Conservation (phyloP, 176 grass and related monocot species). For the Cymbopogon citratus region DNA sequence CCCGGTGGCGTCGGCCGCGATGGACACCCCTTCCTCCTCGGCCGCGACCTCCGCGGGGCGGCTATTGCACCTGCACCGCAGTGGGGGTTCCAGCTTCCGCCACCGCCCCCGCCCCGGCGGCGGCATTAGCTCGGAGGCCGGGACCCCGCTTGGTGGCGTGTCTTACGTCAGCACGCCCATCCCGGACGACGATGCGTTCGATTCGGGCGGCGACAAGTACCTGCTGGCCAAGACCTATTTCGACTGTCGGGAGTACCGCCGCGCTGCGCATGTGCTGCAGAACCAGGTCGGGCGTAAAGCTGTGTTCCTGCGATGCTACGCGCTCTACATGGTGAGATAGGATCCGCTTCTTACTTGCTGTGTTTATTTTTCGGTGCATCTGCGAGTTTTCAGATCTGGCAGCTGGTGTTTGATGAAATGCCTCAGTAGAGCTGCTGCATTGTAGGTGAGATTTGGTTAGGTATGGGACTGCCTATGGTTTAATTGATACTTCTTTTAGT, state of each 20-base stretch:
- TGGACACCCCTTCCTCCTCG: slow-evolving; percentile 52
- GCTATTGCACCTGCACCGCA: slow-evolving; percentile 55
- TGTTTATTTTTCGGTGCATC: not conserved
- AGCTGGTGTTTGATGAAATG: slow-evolving; percentile 52
- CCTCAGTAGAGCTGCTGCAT: not conserved
- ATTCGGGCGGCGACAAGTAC: slow-evolving; percentile 67
- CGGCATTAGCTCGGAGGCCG: slow-evolving; percentile 20
- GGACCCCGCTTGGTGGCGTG: slow-evolving; percentile 69
- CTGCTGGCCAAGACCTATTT: slow-evolving; percentile 96
- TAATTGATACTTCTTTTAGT: not conserved
- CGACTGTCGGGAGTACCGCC: slow-evolving; percentile 92
- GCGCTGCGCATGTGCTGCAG: slow-evolving; percentile 64
- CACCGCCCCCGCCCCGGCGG: slow-evolving; percentile 51
- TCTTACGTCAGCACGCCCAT: slow-evolving; percentile 93
- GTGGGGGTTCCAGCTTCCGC: slow-evolving; percentile 64
- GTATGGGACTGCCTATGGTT: not conserved
- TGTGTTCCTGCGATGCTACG: slow-evolving; percentile 93
- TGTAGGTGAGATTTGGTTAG: not conserved
- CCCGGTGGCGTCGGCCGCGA: not conserved
- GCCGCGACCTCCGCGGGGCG: slow-evolving; percentile 34
- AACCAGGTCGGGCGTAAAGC: slow-evolving; percentile 61
- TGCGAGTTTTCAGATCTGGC: slow-evolving; percentile 22
- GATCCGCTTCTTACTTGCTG: not conserved
- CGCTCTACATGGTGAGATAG: slow-evolving; percentile 69
- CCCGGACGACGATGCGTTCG: slow-evolving; percentile 68